phyloP scores from a whole-genome alignment of 2,329 filamentous ascomycete genomes.

The Trichoderma sp. region DNA sequence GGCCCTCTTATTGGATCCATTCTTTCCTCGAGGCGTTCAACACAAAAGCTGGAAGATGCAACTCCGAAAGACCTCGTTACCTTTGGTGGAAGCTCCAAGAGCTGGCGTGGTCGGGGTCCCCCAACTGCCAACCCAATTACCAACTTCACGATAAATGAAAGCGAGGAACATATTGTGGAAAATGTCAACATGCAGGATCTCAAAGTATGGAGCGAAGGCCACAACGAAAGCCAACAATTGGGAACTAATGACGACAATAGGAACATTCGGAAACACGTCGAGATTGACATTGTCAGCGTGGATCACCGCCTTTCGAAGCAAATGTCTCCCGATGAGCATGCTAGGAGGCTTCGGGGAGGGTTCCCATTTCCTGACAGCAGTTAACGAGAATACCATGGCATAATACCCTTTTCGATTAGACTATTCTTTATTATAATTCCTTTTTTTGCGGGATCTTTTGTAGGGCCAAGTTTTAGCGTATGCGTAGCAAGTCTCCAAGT shows the following conservation, averaged over 20 bases:
- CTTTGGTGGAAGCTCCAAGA: constrained; percentile 25
- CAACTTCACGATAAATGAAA: constrained; percentile 27
- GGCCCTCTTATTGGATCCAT: constrained; percentile 30
- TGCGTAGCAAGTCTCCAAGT: not conserved
- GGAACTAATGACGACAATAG: not conserved
- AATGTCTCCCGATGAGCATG: constrained; percentile 1
- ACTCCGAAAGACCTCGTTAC: constrained; percentile 27
- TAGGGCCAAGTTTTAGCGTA: not conserved
- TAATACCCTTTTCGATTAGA: not conserved
- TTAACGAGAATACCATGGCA: not conserved
- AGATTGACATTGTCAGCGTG: constrained; percentile 1
- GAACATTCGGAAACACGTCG: not conserved
- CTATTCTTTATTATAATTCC: not conserved
- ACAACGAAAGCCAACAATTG: not conserved
- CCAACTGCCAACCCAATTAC: constrained; percentile 25
- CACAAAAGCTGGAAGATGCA: constrained; percentile 25
- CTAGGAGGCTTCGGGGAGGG: not conserved
- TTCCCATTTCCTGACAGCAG: not conserved
- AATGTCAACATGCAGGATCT: constrained; percentile 26
- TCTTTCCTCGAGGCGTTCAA: constrained; percentile 27
- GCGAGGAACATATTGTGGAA: constrained; percentile 30
- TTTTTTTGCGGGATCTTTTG: not conserved
- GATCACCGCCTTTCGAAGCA: not conserved
- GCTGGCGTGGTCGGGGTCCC: constrained; percentile 22
- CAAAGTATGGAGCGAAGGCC: constrained; percentile 16